A percentile compares a stretch with the other conserved stretches of the same genome.
phyloP scores from a whole-genome alignment of 768 basidiomycete species.

The Lentinula boryana region DNA sequence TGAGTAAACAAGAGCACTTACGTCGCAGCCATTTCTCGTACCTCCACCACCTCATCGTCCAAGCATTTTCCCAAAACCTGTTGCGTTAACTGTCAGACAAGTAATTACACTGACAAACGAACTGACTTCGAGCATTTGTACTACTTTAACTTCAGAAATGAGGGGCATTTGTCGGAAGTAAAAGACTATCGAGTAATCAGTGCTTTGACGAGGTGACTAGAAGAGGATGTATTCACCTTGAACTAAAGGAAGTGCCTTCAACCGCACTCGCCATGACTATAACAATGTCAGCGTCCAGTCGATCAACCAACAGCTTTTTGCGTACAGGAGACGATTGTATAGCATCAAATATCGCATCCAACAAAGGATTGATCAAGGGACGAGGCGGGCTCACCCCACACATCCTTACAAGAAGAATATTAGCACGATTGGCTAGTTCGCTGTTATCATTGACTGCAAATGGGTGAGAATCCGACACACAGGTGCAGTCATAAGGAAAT shows the following conservation, averaged over 20 bases:
- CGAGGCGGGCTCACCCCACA: slow-evolving; percentile 79
- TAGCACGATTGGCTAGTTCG: slow-evolving; percentile 60
- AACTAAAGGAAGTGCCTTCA: slow-evolving; percentile 81
- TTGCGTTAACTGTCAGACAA: background rate
- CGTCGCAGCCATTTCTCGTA: slow-evolving; percentile 85
- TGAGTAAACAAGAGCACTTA: slow-evolving; percentile 29
- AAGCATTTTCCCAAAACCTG: slow-evolving; percentile 77
- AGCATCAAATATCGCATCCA: slow-evolving; percentile 69
- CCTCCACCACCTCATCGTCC: slow-evolving; percentile 85
- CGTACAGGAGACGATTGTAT: slow-evolving; percentile 72
- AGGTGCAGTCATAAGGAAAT: slow-evolving; percentile 2
- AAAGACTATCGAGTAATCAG: slow-evolving; percentile 42
- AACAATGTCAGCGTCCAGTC: slow-evolving; percentile 5
- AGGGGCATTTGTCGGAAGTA: slow-evolving; percentile 88
- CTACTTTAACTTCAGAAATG: slow-evolving; percentile 67
- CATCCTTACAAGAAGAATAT: slow-evolving; percentile 72
- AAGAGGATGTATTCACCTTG: slow-evolving; percentile 43
- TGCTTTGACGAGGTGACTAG: background rate
- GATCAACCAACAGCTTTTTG: background rate
- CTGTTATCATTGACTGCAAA: slow-evolving; percentile 68
- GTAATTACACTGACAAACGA: slow-evolving; percentile 3
- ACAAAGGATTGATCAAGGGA: slow-evolving; percentile 58
- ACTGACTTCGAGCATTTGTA: slow-evolving; percentile 72
- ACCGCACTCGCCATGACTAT: slow-evolving; percentile 82
- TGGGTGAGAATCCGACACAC: background rate